Conservation (phyloP, 305 asterid species). For the Fraxinus paxiana region DNA sequence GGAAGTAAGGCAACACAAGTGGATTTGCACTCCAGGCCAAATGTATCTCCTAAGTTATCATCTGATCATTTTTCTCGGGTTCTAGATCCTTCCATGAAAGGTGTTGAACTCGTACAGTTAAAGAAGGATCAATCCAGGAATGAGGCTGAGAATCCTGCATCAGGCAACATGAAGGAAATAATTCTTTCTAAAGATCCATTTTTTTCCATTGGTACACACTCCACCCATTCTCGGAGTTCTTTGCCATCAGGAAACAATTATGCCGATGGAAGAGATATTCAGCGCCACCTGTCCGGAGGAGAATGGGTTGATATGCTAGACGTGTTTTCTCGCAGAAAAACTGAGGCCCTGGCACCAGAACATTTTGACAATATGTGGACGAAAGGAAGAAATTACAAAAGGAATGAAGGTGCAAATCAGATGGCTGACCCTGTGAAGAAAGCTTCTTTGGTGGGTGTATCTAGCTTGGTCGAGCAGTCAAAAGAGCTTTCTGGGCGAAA, state of each 20-base stretch:
- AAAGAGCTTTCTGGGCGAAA: constrained; percentile 36
- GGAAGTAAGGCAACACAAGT: constrained; percentile 43
- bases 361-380: constrained; percentile 98
- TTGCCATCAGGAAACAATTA: constrained; percentile 45
- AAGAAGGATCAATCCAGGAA: constrained; percentile 56
- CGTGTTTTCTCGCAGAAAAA: constrained; percentile 71
- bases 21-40: constrained; percentile 42
- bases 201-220: constrained; percentile 63
- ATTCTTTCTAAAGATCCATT: constrained; percentile 74
- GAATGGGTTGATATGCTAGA: constrained; percentile 87
- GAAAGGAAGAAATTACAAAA: constrained; percentile 79
- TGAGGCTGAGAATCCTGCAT: constrained; percentile 35
- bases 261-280: constrained; percentile 53
- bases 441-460: constrained; percentile 41
- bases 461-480: constrained; percentile 42
- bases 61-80: constrained; percentile 50
- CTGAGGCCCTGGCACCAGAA: constrained; percentile 84
- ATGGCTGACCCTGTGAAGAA: constrained; percentile 31
- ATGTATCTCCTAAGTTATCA: constrained; percentile 39
- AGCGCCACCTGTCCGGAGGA: constrained; percentile 58
- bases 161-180: constrained; percentile 34
- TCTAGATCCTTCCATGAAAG: constrained; percentile 71
- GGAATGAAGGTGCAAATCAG: constrained; percentile 46
- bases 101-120: constrained; percentile 85
- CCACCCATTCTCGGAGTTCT: constrained; percentile 75